Percentiles rank a stretch among this genome's conserved stretches.
These are phyloP conservation scores for Thraustochytrium striatum DNA, from an alignment of 352 stramenopile genomes.

Conservation along the genomic window DNA sequence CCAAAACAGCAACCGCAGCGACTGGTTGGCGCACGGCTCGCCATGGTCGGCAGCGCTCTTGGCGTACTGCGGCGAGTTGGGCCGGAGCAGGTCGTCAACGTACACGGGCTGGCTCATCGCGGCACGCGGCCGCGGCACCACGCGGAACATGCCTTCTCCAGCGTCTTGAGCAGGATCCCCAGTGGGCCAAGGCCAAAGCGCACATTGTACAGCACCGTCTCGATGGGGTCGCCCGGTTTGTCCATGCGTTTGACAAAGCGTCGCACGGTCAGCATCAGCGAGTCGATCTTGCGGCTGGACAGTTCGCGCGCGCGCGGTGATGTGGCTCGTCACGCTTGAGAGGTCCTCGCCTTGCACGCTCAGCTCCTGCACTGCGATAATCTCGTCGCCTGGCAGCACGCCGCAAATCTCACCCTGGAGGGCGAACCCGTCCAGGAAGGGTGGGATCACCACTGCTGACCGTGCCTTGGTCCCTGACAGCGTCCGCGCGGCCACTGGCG, in stretches of 20 bases:
- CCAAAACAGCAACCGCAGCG: not conserved
- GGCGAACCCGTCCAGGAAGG: not conserved
- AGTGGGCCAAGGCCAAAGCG: not conserved
- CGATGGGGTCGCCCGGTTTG: not conserved
- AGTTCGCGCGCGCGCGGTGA: not conserved
- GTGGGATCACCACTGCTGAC: not conserved
- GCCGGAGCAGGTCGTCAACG: slow-evolving; percentile 24
- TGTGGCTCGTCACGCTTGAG: not conserved
- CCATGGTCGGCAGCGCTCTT: not conserved
- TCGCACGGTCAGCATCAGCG: not conserved
- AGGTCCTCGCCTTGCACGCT: slow-evolving; percentile 26
- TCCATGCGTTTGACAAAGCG: slow-evolving; percentile 34
- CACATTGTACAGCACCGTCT: slow-evolving; percentile 22
- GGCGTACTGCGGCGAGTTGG: not conserved
- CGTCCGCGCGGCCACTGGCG: not conserved
- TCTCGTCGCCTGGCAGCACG: slow-evolving; percentile 17
- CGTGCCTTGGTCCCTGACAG: not conserved
- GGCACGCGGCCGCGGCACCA: not conserved
- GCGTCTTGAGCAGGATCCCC: not conserved
- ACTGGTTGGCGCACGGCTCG: too few relatives aligned
- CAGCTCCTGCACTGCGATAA: slow-evolving; percentile 17
- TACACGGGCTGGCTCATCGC: not conserved
- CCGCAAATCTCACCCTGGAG: not conserved
- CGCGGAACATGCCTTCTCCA: not conserved
- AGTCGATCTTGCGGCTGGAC: not conserved